phyloP scores from a whole-genome alignment of 768 basidiomycete species.

The Favolaschia claudopus region DNA sequence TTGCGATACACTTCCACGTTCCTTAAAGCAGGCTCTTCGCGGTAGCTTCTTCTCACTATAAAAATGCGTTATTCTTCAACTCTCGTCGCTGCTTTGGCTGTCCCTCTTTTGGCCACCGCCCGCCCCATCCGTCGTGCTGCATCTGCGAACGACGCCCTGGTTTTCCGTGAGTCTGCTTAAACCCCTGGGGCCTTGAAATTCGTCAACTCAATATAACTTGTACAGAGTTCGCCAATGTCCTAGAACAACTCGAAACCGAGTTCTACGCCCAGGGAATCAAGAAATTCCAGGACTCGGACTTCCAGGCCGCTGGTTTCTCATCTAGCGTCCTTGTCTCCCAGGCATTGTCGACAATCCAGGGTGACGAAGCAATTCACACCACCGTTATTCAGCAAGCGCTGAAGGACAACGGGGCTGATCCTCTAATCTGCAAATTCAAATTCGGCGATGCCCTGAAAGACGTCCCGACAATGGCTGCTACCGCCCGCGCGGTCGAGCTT shows the following conservation, averaged over 20 bases:
- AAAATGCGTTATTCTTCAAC: slow-evolving; percentile 58
- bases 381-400: slow-evolving; percentile 56
- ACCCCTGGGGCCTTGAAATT: not conserved
- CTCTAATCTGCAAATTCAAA: slow-evolving; percentile 73
- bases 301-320: slow-evolving; percentile 69
- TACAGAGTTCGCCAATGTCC: slow-evolving; percentile 76
- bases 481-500: slow-evolving; percentile 78
- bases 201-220: slow-evolving; percentile 2
- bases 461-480: slow-evolving; percentile 72
- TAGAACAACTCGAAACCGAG: slow-evolving; percentile 74
- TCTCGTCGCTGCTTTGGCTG: slow-evolving; percentile 46
- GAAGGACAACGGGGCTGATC: slow-evolving; percentile 57
- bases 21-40: slow-evolving; percentile 40
- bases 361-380: slow-evolving; percentile 70
- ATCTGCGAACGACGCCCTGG: slow-evolving; percentile 55
- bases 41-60: slow-evolving; percentile 43
- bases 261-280: slow-evolving; percentile 74
- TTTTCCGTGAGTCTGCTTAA: slow-evolving; percentile 59
- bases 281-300: slow-evolving; percentile 72
- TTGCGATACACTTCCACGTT: slow-evolving; percentile 30
- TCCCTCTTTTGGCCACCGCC: slow-evolving; percentile 55
- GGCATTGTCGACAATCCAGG: slow-evolving; percentile 65
- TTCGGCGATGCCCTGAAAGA: slow-evolving; percentile 68
- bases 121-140: slow-evolving; percentile 53
- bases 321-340: slow-evolving; percentile 62